These are phyloP conservation scores for Zasmidium angulare DNA, from an alignment of 2,329 filamentous ascomycete genomes.

Conservation along the genomic window DNA sequence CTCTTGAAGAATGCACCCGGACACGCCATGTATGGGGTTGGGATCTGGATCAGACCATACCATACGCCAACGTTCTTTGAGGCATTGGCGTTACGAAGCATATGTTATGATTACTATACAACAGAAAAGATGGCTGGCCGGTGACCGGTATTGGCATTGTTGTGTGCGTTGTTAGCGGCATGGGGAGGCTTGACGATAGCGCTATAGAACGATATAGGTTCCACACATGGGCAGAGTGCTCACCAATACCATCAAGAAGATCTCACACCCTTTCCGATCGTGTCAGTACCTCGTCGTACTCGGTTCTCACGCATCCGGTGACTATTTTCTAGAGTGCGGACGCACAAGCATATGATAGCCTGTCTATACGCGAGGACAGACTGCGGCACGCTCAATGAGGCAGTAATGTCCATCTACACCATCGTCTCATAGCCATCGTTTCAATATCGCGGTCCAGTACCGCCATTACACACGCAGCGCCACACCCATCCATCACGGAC, in stretches of 20 bases:
- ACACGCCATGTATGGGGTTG: slow-evolving; percentile 7
- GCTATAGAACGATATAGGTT: not conserved
- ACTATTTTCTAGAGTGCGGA: too few species aligned
- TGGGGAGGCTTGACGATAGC: not conserved
- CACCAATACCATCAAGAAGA: not conserved
- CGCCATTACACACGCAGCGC: not conserved
- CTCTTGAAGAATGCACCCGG: slow-evolving; percentile 1
- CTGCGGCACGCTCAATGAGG: too few species aligned
- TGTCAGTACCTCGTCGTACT: not conserved
- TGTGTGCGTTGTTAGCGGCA: not conserved
- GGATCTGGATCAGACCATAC: slow-evolving; percentile 2
- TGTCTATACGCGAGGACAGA: too few species aligned
- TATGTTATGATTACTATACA: too few species aligned
- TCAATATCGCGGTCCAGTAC: too few species aligned
- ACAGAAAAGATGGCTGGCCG: too few species aligned
- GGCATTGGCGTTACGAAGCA: not conserved
- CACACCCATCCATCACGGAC: slow-evolving; percentile 62
- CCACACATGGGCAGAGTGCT: not conserved
- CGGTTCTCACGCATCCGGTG: not conserved
- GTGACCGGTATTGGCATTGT: not conserved
- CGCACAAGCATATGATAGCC: too few species aligned
- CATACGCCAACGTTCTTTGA: slow-evolving; percentile 5
- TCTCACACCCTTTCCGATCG: not conserved
- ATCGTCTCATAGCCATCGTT: too few species aligned
- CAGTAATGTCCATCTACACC: too few species aligned